Evolutionary conservation across 768 basidiomycete genomes (phyloP).

Genomic region (Termitomyces titanicus): DNA sequence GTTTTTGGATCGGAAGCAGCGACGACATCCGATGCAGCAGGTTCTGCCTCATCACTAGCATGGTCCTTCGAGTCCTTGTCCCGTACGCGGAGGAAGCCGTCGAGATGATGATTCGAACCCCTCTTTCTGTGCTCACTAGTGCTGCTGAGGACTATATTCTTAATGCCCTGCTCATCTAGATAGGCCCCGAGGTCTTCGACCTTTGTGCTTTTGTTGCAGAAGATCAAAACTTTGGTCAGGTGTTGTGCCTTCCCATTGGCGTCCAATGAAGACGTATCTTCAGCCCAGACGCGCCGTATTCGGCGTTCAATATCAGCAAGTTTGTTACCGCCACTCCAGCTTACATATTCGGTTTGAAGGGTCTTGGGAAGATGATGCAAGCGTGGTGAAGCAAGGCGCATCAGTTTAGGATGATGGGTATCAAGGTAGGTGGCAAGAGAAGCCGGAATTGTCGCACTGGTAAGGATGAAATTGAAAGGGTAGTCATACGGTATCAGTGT

Average conservation of each 20-base stretch:
- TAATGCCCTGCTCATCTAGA: conserved; percentile 57
- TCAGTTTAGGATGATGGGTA: conserved; percentile 54
- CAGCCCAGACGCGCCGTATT: conserved; percentile 71
- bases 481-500: conserved; percentile 37
- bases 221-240: conserved; percentile 73
- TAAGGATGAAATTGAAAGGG: conserved; percentile 80
- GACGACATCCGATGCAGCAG: neutral
- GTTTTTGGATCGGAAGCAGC: conserved; percentile 27
- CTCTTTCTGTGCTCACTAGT: conserved; percentile 51
- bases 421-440: conserved; percentile 66
- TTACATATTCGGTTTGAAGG: conserved; percentile 69
- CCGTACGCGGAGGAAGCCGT: conserved; percentile 57
- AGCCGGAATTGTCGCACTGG: conserved; percentile 84
- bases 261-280: conserved; percentile 40
- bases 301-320: conserved; percentile 76
- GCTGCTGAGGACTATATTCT: conserved; percentile 64
- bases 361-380: conserved; percentile 74
- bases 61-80: neutral
- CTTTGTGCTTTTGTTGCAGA: conserved; percentile 74
- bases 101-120: conserved; percentile 75
- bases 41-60: conserved; percentile 1
- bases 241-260: conserved; percentile 14
- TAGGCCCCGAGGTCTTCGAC: conserved; percentile 60
- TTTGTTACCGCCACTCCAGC: conserved; percentile 78
- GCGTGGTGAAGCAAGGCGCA: conserved; percentile 76